Evolutionary conservation across 371 early-diverging fungal genomes (phyloP), one percentile per base, ranked within the genome.

Genomic region (Mucor piriformis): DNA sequence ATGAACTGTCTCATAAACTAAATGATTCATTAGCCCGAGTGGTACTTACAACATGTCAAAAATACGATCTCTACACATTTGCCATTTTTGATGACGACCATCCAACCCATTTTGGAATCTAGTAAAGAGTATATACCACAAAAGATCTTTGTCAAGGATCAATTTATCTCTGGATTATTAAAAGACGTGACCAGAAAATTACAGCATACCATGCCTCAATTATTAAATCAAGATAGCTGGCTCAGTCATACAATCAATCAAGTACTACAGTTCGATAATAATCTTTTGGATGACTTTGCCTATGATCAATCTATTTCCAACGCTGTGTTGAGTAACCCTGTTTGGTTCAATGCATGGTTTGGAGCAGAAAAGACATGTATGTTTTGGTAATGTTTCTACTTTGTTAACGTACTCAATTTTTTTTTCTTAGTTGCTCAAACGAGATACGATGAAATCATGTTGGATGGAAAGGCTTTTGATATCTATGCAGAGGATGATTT

Each of bases 31-130:
- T 62, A 86, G 88, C 93, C 95, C 21, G 95, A 94, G 69, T 92
- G 93, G 95, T 89, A 87, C 63, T 73, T 95, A 33, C 79, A 83
- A 2, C 88, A 89, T 52, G 73, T 88, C n/a, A 77, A 89, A 48
- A 83, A 78, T 21, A 75, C 84, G 33, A 82, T 91, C 35, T 43
- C 70, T 1, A 55, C 68, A 0, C 82, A 73, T 50, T 44, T 72
- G 25, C 77, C 72, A 6, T 73, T 73, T 21, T 21, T 77, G 3
- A 56, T 76, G 47, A 70, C 71, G 8, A 70, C 68, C 13, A 55
- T 76, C 12, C 82, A 82, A 47, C 78, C 76, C 3, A 58, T 77
- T 11, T 20, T 77, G 1, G 54, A 61, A 12, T 25, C 35, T 3
- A 25, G 24, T 3, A 32, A 24, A 3, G 50, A 55, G 2, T 25